Conservation (phyloP, 768 basidiomycete species). For the Mycena indigotica region DNA sequence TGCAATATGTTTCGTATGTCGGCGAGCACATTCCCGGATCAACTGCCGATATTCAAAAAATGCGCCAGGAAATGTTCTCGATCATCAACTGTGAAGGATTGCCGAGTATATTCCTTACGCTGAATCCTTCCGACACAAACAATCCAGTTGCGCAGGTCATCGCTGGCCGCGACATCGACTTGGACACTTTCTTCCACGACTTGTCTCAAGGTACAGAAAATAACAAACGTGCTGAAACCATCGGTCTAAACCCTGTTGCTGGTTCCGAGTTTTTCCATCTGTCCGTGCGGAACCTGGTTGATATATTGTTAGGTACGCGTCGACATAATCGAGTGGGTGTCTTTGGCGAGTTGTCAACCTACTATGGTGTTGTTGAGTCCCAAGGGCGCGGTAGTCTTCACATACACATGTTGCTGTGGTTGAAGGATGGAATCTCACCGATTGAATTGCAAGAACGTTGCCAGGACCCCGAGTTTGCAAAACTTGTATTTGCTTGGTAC, state of each 20-base stretch:
- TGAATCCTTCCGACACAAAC: constrained; percentile 22
- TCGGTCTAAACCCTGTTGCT: constrained; percentile 10
- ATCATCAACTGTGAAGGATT: constrained; percentile 18
- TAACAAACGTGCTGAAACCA: neutral
- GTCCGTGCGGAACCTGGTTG: constrained; percentile 24
- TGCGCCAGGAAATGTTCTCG: constrained; percentile 19
- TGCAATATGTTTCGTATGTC: constrained; percentile 21
- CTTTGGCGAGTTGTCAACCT: constrained; percentile 23
- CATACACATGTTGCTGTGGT: constrained; percentile 31
- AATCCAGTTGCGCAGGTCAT: constrained; percentile 25
- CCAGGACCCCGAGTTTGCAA: constrained; percentile 4
- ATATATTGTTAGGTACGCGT: constrained; percentile 25
- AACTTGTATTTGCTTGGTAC: constrained; percentile 6
- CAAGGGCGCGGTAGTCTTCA: constrained; percentile 28
- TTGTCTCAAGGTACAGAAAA: neutral
- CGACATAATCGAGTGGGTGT: constrained; percentile 21
- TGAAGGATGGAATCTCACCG: constrained; percentile 4
- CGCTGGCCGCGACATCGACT: constrained; percentile 22
- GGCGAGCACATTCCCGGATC: constrained; percentile 25
- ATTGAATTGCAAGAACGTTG: constrained; percentile 5
- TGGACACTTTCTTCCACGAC: constrained; percentile 22
- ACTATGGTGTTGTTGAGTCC: constrained; percentile 31
- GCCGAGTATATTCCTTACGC: constrained; percentile 21
- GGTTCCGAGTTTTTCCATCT: constrained; percentile 35
- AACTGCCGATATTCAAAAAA: constrained; percentile 12